Evolutionary conservation across 148 eudicot species (phyloP), one percentile per base, ranked within the genome.

Genomic region (Dianthus caryophyllus): DNA sequence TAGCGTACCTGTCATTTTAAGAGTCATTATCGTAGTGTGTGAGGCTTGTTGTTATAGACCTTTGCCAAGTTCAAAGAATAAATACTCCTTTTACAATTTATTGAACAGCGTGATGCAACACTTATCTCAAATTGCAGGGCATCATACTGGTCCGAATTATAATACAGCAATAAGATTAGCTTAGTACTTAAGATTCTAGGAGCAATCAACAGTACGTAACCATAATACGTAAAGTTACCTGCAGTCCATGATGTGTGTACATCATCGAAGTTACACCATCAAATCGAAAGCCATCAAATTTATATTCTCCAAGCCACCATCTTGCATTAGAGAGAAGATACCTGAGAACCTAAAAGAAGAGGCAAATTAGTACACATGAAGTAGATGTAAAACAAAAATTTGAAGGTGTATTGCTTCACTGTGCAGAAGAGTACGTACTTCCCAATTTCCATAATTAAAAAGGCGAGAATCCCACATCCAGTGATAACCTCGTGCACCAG

Each of bases 391-490:
- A 59, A 49, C 25, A 63, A 2, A 33, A 21, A 2, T 39, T 4
- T 21, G 50, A 44, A 26, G 31, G 14, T 65, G 15, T 41, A 31
- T 24, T 49, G 12, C 55, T 27, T 48, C 70, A 16, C 36, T 5
- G 15, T 16, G 13, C 58, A 44, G 9, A 65, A 52, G 21, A 29
- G 54, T 49, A 81, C 90, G 54, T 83, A 89, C 97, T 76, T 95
- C 99, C 99, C 99, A 95, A 46, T 82, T 85, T 73, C 93, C 96
- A 65, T 88, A 94, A 71, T 90, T 95, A 68, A 90, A 95, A 69
- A 95, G 93, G 62, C 99, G 90, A 61, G 97, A 90, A 75, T 95
- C 99, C 99, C 99, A 95, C 96, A 95, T 88, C 97, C 97, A 90
- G 67, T 95, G 99, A 73, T 95, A 85, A 66, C 99, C 99, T 21